Percentiles rank a stretch among this genome's conserved stretches.
These are phyloP conservation scores for Omphalea diandra DNA, from an alignment of 441 rosid species.

Conservation along the genomic window DNA sequence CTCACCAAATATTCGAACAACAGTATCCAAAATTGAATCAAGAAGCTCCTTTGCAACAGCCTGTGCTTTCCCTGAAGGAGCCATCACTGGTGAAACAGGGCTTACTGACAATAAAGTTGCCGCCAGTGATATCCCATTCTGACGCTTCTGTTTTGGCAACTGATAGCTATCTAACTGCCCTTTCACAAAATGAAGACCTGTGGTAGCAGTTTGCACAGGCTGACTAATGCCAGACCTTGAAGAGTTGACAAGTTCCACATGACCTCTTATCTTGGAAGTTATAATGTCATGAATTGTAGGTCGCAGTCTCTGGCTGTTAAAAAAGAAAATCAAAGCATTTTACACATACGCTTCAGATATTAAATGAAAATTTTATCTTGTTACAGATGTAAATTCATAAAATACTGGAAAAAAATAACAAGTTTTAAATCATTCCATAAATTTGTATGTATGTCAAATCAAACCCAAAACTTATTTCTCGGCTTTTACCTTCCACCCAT, in stretches of 20 bases:
- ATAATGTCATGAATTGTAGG: slow-evolving; percentile 96
- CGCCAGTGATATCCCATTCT: slow-evolving; percentile 69
- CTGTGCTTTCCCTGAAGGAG: slow-evolving; percentile 98
- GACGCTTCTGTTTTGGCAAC: slow-evolving; percentile 70
- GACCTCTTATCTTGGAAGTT: slow-evolving; percentile 81
- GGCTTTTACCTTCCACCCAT: background rate
- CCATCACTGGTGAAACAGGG: slow-evolving; percentile 96
- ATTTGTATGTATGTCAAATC: background rate
- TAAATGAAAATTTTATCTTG: background rate
- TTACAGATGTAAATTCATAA: slow-evolving; percentile 5
- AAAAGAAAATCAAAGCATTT: slow-evolving; percentile 27
- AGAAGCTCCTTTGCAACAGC: slow-evolving; percentile 86
- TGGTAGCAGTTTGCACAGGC: slow-evolving; percentile 43
- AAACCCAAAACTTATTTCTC: background rate
- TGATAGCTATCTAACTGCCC: slow-evolving; percentile 72
- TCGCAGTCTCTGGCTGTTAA: slow-evolving; percentile 86
- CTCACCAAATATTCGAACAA: slow-evolving; percentile 92
- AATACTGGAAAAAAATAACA: slow-evolving; percentile 3
- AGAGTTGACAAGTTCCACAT: slow-evolving; percentile 56
- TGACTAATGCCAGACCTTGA: slow-evolving; percentile 63
- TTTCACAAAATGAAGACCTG: slow-evolving; percentile 52
- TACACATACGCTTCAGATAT: slow-evolving; percentile 14
- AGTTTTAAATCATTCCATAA: background rate
- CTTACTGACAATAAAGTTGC: slow-evolving; percentile 82
- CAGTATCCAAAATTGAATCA: slow-evolving; percentile 79